Percentiles rank a stretch among this genome's conserved stretches.
Evolutionary conservation across 2,329 filamentous ascomycete genomes (phyloP).

Genomic region (Penicillium sp.): DNA sequence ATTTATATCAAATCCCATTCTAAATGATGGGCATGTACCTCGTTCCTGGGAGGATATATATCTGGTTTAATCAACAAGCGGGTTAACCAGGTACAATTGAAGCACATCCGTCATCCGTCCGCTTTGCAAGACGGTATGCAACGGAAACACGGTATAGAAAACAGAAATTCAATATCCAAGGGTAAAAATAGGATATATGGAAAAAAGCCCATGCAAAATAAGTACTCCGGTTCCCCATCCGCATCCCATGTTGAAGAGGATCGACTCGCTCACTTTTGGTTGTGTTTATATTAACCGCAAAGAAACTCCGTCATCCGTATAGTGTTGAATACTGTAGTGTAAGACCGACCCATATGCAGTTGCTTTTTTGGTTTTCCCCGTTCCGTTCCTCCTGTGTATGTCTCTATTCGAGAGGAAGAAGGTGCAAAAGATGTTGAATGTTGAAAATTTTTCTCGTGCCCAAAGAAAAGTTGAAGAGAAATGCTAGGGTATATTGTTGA

Average conservation of each 20-base stretch:
- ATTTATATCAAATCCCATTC: no score
- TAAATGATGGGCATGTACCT: no score
- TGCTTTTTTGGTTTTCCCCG: slow-evolving; percentile 1
- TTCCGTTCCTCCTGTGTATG: slow-evolving; percentile 1
- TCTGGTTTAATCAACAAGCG: background rate
- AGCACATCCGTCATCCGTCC: background rate
- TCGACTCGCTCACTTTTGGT: slow-evolving; percentile 22
- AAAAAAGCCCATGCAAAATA: slow-evolving; percentile 15
- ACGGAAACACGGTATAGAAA: background rate
- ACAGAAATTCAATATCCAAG: background rate
- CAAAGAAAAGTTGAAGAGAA: slow-evolving; percentile 27
- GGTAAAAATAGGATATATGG: background rate
- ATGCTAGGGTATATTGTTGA: slow-evolving; percentile 40
- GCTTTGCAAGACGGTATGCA: background rate
- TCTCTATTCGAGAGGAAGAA: slow-evolving; percentile 12
- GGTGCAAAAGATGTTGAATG: slow-evolving; percentile 27
- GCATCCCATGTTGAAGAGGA: slow-evolving; percentile 37
- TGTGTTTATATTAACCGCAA: slow-evolving; percentile 19
- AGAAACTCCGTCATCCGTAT: slow-evolving; percentile 30
- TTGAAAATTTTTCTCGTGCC: slow-evolving; percentile 18
- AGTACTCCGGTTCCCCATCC: slow-evolving; percentile 23
- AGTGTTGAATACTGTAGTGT: slow-evolving; percentile 30
- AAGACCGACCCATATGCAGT: slow-evolving; percentile 16
- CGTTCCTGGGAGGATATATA: background rate
- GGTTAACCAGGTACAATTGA: background rate